Evolutionary conservation across 345 rosid genomes (phyloP).

Genomic region (Punica granatum): DNA sequence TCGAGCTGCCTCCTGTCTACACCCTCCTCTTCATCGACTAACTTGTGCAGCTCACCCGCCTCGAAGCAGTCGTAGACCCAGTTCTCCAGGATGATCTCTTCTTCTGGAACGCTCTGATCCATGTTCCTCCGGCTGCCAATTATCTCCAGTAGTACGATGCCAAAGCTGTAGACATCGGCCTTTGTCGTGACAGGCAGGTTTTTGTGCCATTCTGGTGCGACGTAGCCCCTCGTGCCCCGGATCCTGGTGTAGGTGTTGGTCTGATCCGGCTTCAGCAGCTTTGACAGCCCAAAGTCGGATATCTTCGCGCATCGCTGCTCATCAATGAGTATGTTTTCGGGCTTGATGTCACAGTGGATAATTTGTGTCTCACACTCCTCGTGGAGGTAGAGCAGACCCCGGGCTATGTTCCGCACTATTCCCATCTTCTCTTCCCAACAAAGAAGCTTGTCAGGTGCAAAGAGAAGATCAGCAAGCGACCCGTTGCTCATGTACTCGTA

Average conservation of each 20-base stretch:
- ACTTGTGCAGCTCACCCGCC: conserved; percentile 13
- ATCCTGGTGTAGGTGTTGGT: conserved; percentile 18
- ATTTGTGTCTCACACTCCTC: conserved; percentile 26
- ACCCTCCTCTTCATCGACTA: conserved; percentile 17
- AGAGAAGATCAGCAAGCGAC: conserved; percentile 21
- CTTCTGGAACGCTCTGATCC: conserved; percentile 8
- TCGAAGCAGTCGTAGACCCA: conserved; percentile 22
- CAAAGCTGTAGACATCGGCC: conserved; percentile 23
- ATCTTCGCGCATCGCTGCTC: conserved; percentile 15
- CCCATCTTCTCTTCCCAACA: conserved; percentile 13
- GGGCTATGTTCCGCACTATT: conserved; percentile 20
- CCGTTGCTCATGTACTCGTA: conserved; percentile 26
- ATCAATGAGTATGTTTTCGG: conserved; percentile 22
- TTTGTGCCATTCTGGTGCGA: conserved; percentile 26
- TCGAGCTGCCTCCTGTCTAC: conserved; percentile 14
- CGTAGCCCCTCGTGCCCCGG: conserved; percentile 31
- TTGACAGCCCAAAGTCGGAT: conserved; percentile 25
- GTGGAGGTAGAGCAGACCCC: conserved; percentile 19
- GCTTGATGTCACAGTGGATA: conserved; percentile 29
- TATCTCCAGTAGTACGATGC: conserved; percentile 23
- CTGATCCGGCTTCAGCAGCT: conserved; percentile 25
- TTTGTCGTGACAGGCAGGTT: conserved; percentile 10
- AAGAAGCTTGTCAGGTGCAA: conserved; percentile 9
- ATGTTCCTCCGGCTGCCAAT: conserved; percentile 12
- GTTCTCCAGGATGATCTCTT: conserved; percentile 15